A percentile compares a stretch with the other conserved stretches of the same genome.
Conservation (phyloP, 345 rosid species). For the Noccaea bulbosa region DNA sequence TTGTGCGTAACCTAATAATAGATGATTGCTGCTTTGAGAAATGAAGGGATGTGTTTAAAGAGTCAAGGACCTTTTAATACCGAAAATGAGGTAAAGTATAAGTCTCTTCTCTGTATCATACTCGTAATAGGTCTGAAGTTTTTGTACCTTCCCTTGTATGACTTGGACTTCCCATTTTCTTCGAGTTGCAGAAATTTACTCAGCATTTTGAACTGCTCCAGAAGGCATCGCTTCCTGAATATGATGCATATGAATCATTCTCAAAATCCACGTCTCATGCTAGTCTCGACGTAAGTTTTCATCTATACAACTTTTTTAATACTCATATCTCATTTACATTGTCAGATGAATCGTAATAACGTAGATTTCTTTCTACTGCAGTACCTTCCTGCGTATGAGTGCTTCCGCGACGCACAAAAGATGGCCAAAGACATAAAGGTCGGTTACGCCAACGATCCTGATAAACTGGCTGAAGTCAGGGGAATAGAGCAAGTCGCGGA, state of each 20-base stretch:
- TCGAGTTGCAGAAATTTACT: constrained; percentile 64
- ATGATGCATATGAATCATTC: constrained; percentile 69
- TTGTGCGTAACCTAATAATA: constrained; percentile 28
- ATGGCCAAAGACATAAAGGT: constrained; percentile 80
- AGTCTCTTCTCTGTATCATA: background rate
- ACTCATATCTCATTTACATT: background rate
- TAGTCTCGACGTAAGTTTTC: constrained; percentile 69
- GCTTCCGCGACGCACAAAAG: constrained; percentile 88
- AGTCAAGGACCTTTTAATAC: constrained; percentile 77
- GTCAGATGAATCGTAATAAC: background rate
- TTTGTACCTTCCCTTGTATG: background rate
- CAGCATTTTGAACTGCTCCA: constrained; percentile 97
- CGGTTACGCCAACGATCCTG: constrained; percentile 70
- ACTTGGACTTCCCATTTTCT: constrained; percentile 9
- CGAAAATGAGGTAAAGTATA: constrained; percentile 67
- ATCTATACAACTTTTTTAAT: background rate
- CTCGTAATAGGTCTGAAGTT: background rate
- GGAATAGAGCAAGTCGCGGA: constrained; percentile 91
- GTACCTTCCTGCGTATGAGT: constrained; percentile 68
- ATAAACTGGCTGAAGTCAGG: constrained; percentile 69
- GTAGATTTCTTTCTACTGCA: constrained; percentile 35
- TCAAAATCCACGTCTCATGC: constrained; percentile 72
- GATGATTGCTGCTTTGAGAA: constrained; percentile 92
- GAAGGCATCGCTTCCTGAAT: constrained; percentile 87
- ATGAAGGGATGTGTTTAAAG: constrained; percentile 61